phyloP scores from a whole-genome alignment of 1,139 yeast species.

The Suhomyces bokatorum region DNA sequence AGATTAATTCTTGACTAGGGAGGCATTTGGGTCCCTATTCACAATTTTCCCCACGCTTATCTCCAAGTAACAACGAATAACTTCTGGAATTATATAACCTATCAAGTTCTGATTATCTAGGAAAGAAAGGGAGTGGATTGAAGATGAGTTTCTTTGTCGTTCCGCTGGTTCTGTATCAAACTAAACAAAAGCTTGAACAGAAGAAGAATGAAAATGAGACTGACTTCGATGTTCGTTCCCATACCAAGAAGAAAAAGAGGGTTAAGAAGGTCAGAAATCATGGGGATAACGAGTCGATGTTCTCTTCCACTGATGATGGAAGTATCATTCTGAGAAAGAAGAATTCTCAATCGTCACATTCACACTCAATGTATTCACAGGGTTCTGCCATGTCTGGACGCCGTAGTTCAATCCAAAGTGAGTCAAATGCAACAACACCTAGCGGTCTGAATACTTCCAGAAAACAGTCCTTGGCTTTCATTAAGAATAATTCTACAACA shows the following conservation, averaged over 20 bases:
- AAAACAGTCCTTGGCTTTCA: not conserved
- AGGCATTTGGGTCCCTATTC: too few species aligned
- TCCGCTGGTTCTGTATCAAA: conserved; percentile 21
- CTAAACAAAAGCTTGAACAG: conserved; percentile 19
- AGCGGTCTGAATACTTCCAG: not conserved
- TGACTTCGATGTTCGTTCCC: conserved; percentile 3
- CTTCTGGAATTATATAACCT: too few species aligned
- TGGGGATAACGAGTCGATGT: conserved; percentile 5
- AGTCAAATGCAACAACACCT: conserved; percentile 1
- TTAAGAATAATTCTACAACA: conserved; percentile 3
- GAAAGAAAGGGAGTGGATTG: too few species aligned
- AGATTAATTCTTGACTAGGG: too few species aligned
- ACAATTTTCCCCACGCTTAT: too few species aligned
- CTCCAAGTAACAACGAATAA: too few species aligned
- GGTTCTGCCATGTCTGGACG: conserved; percentile 1
- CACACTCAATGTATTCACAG: conserved; percentile 6
- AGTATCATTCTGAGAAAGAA: conserved; percentile 6
- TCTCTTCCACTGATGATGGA: conserved; percentile 5
- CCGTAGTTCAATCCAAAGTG: conserved; percentile 1
- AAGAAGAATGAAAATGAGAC: conserved; percentile 12
- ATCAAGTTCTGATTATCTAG: too few species aligned
- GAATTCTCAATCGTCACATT: conserved; percentile 7
- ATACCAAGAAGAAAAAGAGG: conserved; percentile 15
- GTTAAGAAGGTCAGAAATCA: conserved; percentile 10
- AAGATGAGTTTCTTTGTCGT: conserved; percentile 21